A percentile compares a stretch with the other conserved stretches of the same genome.
Conservation (phyloP, 305 asterid species). For the Lippia alba region DNA sequence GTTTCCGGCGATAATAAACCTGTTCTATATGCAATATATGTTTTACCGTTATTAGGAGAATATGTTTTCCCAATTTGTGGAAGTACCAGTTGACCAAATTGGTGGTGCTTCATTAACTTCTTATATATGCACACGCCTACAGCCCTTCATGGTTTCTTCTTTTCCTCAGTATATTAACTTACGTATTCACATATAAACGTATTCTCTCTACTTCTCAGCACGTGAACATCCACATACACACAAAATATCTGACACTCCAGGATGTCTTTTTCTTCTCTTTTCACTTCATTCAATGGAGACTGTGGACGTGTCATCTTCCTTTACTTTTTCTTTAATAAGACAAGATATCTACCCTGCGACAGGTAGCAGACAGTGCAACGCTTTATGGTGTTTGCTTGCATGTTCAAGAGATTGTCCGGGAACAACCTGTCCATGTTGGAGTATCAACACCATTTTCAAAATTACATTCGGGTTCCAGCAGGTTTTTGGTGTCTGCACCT, state of each 20-base stretch:
- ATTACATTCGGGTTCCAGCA: conserved; percentile 56
- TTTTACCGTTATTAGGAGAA: not conserved
- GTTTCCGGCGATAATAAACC: not conserved
- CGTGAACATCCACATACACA: too few species aligned
- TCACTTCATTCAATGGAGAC: not conserved
- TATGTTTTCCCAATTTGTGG: not conserved
- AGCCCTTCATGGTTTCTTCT: not conserved
- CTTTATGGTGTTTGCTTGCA: conserved; percentile 96
- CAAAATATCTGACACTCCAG: too few species aligned
- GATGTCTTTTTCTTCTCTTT: not conserved
- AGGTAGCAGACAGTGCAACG: conserved; percentile 95
- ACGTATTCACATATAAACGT: not conserved
- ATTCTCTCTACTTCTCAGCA: not conserved
- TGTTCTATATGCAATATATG: not conserved
- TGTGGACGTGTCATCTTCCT: not conserved
- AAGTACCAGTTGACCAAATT: not conserved
- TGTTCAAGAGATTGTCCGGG: conserved; percentile 85
- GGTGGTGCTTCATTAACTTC: not conserved
- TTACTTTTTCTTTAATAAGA: conserved; percentile 21
- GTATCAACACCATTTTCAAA: conserved; percentile 57
- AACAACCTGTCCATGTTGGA: conserved; percentile 67
- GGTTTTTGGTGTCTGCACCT: conserved; percentile 89
- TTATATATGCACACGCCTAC: not conserved
- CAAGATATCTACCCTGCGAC: conserved; percentile 41
- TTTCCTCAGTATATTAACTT: not conserved